These are phyloP conservation scores for Solanum commersonii DNA, from an alignment of 257 asterid species.

Conservation along the genomic window DNA sequence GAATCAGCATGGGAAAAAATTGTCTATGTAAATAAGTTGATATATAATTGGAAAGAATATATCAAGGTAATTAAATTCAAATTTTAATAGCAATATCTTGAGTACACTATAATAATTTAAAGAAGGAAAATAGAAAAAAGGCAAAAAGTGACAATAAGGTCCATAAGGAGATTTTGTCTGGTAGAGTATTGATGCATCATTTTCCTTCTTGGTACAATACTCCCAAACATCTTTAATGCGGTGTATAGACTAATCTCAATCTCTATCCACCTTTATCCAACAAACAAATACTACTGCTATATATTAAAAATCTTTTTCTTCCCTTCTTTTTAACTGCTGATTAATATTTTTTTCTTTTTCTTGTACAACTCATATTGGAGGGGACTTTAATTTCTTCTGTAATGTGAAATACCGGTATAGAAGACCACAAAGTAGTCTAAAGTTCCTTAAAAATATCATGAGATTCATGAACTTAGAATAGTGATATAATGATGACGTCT, in stretches of 20 bases:
- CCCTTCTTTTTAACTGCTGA: neutral
- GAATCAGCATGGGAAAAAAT: neutral
- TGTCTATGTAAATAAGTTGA: neutral
- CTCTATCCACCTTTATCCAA: neutral
- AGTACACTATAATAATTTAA: neutral
- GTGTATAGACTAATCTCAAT: neutral
- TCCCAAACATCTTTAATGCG: slow-evolving; percentile 2
- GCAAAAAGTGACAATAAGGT: slow-evolving; percentile 3
- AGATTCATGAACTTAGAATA: neutral
- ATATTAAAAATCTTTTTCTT: neutral
- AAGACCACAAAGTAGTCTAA: neutral
- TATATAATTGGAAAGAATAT: neutral
- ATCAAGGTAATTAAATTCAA: neutral
- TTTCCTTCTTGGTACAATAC: slow-evolving; percentile 12
- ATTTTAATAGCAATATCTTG: neutral
- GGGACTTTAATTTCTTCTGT: neutral
- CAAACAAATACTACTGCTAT: neutral
- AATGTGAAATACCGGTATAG: neutral
- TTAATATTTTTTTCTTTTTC: neutral
- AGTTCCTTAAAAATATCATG: neutral
- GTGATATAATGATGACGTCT: neutral
- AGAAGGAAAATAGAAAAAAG: neutral
- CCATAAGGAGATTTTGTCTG: slow-evolving; percentile 6
- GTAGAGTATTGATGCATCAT: slow-evolving; percentile 17
- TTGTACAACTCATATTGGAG: neutral